These are phyloP conservation scores for Acanthochlamys bracteata DNA, from an alignment of 106 monocot genomes.

Conservation along the genomic window DNA sequence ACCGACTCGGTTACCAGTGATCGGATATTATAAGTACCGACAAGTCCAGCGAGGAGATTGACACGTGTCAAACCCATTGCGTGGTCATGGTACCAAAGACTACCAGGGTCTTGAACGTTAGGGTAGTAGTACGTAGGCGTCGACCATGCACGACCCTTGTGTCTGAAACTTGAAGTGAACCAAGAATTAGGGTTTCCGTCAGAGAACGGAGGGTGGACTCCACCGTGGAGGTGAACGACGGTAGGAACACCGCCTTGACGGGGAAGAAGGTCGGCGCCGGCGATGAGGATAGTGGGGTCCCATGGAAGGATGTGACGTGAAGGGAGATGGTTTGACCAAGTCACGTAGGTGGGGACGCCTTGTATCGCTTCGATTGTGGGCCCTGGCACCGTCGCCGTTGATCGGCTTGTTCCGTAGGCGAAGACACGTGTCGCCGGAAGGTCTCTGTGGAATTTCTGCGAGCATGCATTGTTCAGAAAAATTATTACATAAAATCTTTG, in stretches of 20 bases:
- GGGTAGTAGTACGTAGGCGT: constrained; percentile 30
- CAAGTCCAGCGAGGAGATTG: constrained; percentile 57
- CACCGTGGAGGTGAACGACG: constrained; percentile 37
- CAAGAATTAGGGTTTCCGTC: constrained; percentile 50
- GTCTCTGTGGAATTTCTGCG: constrained; percentile 75
- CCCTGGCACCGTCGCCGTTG: constrained; percentile 59
- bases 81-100: constrained; percentile 84
- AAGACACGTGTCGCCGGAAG: constrained; percentile 50
- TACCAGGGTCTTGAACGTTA: constrained; percentile 66
- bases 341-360: constrained; percentile 39
- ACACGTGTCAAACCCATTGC: constrained; percentile 60
- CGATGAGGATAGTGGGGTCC: constrained; percentile 51
- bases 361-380: constrained; percentile 61
- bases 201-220: constrained; percentile 39
- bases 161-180: constrained; percentile 39
- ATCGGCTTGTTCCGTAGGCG: constrained; percentile 36
- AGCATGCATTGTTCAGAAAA: neutral
- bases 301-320: constrained; percentile 55
- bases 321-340: constrained; percentile 73
- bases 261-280: constrained; percentile 11
- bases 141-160: constrained; percentile 27
- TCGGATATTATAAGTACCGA: constrained; percentile 56
- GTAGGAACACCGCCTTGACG: constrained; percentile 23
- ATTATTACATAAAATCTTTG: too few relatives aligned
- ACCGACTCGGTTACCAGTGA: constrained; percentile 31